Evolutionary conservation across 2,329 filamentous ascomycete genomes (phyloP).

Genomic region (Alternaria incomplexa): DNA sequence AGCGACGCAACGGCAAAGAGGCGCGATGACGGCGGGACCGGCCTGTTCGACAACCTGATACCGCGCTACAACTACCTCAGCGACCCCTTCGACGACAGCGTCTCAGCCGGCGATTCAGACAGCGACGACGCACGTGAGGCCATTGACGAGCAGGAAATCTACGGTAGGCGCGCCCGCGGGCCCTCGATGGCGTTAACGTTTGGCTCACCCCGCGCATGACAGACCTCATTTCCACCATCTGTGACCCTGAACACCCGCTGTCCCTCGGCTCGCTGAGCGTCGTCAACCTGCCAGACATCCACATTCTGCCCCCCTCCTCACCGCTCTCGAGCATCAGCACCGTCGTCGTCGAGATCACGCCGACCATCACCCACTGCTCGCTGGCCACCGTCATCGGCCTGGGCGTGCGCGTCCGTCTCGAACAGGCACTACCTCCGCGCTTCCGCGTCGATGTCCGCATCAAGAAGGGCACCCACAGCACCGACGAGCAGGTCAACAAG

Average conservation of each 20-base stretch:
- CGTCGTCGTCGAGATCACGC: conserved; percentile 88
- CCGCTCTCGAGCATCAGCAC: conserved; percentile 69
- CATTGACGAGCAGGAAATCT: conserved; percentile 97
- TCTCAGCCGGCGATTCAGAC: conserved; percentile 53
- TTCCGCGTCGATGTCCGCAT: conserved; percentile 92
- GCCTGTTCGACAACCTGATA: conserved; percentile 61
- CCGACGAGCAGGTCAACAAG: conserved; percentile 95
- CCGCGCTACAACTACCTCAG: conserved; percentile 57
- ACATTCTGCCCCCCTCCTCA: conserved; percentile 72
- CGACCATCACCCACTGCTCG: conserved; percentile 96
- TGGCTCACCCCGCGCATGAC: conserved; percentile 31
- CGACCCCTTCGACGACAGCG: conserved; percentile 55
- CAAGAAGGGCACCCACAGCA: conserved; percentile 94
- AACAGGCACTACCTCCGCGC: conserved; percentile 87
- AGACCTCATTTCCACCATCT: conserved; percentile 95
- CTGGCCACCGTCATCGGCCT: conserved; percentile 95
- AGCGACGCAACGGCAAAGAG: conserved; percentile 50
- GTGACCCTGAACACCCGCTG: conserved; percentile 94
- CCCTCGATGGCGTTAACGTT: neutral
- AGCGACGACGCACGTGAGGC: conserved; percentile 73
- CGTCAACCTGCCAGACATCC: conserved; percentile 93
- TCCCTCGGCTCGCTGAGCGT: conserved; percentile 92
- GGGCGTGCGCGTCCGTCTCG: conserved; percentile 87
- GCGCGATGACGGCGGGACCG: conserved; percentile 57
- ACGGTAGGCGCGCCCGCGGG: conserved; percentile 62